Base-by-base conservation (phyloP, 1,284 basidiomycete species). In the Tylopilus sp. region DNA sequence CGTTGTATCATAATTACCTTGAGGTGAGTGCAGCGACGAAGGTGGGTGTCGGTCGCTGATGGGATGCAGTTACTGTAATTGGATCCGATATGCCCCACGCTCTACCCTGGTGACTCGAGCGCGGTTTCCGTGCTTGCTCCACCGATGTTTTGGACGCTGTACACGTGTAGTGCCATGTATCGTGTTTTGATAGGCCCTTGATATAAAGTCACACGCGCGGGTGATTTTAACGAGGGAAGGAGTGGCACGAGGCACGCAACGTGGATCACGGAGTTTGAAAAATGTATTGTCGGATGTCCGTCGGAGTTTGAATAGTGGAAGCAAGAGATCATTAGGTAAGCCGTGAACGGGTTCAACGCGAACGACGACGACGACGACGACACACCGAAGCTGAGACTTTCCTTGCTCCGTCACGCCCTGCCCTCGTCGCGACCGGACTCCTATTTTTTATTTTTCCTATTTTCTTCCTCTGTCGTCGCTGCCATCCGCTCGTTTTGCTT, bases 401-500 rank as follows among this genome's bases (percentile, higher is more conserved):
- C 52, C 53, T 61, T 60, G 55, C 46, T 34, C 40, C 35, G 52
- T 43, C 40, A 44, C 48, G 31, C 35, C n/a, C 34, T 33, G 41
- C 52, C 25, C 18, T 26, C 41, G 42, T 46, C 58, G 36, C 51
- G 25, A 31, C 36, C 39, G 39, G 42, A 47, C 46, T 46, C 48
- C 59, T 61, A 55, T 61, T 59, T 59, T 62, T 48, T 46, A 45
- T 48, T 7, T 31, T 16, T 3, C 10, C n/a, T 28, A 44, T 18
- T 35, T 35, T 44, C 19, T 42, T 44, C 18, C 28, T 28, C 25
- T 31, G 46, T 59, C 53, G 53, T 53, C 57, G 59, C 40, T 47
- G 56, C 49, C 54, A 51, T 67, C 57, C 65, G 59, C 63, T 64
- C 62, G 3, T 67, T 64, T 63, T 48, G 41, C 55, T 49, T 53